These are phyloP conservation scores for Ormosia semicastrata DNA, from an alignment of 306 rosid genomes.

Conservation along the genomic window DNA sequence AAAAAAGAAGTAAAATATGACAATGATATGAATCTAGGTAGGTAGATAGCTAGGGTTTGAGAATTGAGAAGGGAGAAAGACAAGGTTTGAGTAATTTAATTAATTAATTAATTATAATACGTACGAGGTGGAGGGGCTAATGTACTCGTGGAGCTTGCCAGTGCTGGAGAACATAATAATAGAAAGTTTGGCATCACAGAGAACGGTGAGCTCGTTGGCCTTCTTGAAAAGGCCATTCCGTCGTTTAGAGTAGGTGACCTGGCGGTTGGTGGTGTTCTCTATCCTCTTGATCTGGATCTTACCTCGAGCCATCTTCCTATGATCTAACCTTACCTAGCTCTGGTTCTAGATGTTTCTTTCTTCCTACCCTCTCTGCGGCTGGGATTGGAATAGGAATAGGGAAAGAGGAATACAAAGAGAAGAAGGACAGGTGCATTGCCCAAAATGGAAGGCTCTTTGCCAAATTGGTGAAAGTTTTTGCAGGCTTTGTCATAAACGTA, in stretches of 20 bases:
- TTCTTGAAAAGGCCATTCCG: slow-evolving; percentile 87
- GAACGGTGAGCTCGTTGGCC: slow-evolving; percentile 84
- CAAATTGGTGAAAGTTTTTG: slow-evolving; percentile 50
- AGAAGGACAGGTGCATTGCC: slow-evolving; percentile 31
- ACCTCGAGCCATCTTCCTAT: slow-evolving; percentile 68
- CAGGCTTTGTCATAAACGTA: slow-evolving; percentile 41
- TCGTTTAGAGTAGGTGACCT: slow-evolving; percentile 84
- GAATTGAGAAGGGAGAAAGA: too few species aligned
- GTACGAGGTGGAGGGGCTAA: slow-evolving; percentile 69
- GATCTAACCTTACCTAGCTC: neutral
- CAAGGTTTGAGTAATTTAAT: slow-evolving; percentile 1
- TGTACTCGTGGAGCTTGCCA: slow-evolving; percentile 65
- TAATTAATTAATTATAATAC: neutral
- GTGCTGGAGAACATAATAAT: slow-evolving; percentile 68
- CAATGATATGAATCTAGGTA: neutral
- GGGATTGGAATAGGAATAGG: neutral
- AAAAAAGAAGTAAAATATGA: neutral
- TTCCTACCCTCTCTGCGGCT: neutral
- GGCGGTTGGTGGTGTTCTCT: slow-evolving; percentile 76
- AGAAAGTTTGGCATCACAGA: slow-evolving; percentile 87
- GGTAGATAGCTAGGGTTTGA: slow-evolving; percentile 15
- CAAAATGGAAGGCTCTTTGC: slow-evolving; percentile 46
- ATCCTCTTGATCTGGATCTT: slow-evolving; percentile 97
- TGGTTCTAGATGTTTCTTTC: neutral
- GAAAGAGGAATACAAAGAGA: slow-evolving; percentile 14